phyloP scores from a whole-genome alignment of 768 basidiomycete species.

The Naganishia onofrii region DNA sequence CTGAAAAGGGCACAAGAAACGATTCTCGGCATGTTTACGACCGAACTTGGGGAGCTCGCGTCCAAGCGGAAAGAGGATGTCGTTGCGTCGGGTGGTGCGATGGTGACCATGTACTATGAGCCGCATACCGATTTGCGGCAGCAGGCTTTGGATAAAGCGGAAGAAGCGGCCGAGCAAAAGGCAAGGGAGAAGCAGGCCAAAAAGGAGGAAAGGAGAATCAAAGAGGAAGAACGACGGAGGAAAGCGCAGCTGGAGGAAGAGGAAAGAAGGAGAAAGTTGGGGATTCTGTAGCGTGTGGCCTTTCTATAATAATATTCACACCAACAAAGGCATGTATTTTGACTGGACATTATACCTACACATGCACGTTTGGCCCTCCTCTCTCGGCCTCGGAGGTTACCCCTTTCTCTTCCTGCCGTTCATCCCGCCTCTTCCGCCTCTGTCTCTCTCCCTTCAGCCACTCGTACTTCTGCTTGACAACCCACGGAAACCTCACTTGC shows the following conservation, averaged over 20 bases:
- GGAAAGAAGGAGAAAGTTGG: conserved; percentile 35
- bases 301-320: not conserved
- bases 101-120: conserved; percentile 33
- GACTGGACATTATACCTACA: not conserved
- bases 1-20: conserved; percentile 36
- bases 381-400: not conserved
- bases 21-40: conserved; percentile 39
- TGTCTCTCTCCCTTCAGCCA: conserved; percentile 12
- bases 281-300: not conserved
- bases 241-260: conserved; percentile 38
- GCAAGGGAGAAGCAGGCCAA: conserved; percentile 36
- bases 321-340: no score
- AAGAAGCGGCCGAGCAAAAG: conserved; percentile 35
- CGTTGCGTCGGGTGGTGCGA: conserved; percentile 32
- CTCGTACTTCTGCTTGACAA: conserved; percentile 9
- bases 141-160: conserved; percentile 36
- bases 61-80: conserved; percentile 41
- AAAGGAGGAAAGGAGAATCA: conserved; percentile 40
- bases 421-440: not conserved
- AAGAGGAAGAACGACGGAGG: conserved; percentile 40
- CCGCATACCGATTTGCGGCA: conserved; percentile 33
- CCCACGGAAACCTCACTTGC: conserved; percentile 10
- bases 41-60: conserved; percentile 37
- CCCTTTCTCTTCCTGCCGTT: not conserved
- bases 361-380: not conserved